Conservation (phyloP, 768 basidiomycete genomes). For the Mrakia blollopis region DNA sequence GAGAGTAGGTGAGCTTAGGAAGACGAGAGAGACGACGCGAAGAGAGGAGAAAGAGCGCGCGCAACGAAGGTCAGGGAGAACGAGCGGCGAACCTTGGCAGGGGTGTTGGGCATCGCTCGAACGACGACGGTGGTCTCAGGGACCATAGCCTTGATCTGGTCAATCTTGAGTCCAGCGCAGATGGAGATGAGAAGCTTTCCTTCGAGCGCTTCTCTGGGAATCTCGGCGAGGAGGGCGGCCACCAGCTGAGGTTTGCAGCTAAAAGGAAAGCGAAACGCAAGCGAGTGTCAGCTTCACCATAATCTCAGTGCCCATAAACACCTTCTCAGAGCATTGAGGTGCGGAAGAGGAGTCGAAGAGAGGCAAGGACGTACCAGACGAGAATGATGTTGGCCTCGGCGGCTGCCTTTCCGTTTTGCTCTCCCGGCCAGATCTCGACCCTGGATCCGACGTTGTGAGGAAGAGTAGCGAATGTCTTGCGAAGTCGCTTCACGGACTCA, state of each 20-base stretch:
- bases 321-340: not conserved
- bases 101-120: constrained; percentile 97
- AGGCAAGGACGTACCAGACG: constrained; percentile 60
- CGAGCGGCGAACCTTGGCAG: constrained; percentile 67
- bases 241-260: constrained; percentile 96
- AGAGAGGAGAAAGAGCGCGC: not conserved
- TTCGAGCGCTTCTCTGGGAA: constrained; percentile 63
- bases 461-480: constrained; percentile 53
- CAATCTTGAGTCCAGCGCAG: constrained; percentile 89
- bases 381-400: constrained; percentile 75
- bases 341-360: not conserved
- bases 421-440: constrained; percentile 64
- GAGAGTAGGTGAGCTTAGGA: too few relatives aligned
- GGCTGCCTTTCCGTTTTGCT: constrained; percentile 64
- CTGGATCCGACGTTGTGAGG: constrained; percentile 56
- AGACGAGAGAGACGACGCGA: not conserved
- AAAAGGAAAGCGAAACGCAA: not conserved
- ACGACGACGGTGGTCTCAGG: constrained; percentile 73
- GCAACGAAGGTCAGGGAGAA: not conserved
- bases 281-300: too few relatives aligned
- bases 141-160: constrained; percentile 72
- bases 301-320: too few relatives aligned
- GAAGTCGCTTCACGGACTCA: constrained; percentile 23
- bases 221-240: constrained; percentile 61
- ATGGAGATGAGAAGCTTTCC: constrained; percentile 94